A percentile compares a stretch with the other conserved stretches of the same genome.
Conservation (phyloP, 257 asterid species). For the Solanum rostratum region DNA sequence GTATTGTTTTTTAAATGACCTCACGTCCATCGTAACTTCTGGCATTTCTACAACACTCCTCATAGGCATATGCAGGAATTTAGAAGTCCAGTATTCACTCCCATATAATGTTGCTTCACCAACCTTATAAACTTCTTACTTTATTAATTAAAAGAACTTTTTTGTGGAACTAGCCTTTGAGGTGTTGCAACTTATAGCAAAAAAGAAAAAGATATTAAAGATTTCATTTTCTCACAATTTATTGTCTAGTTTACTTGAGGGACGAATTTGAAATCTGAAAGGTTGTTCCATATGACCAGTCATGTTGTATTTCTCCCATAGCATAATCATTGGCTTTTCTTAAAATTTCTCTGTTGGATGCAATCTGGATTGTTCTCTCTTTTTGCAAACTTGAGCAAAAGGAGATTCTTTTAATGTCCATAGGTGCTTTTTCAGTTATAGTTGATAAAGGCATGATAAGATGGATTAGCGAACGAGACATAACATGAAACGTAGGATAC, state of each 20-base stretch:
- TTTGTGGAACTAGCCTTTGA: background rate
- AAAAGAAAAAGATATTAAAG: background rate
- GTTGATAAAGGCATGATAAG: background rate
- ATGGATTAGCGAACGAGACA: background rate
- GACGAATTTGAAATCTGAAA: background rate
- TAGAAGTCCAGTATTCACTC: background rate
- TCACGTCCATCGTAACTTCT: background rate
- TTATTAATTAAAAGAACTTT: background rate
- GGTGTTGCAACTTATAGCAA: background rate
- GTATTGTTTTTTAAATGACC: background rate
- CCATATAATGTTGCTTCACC: background rate
- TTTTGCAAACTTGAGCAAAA: background rate
- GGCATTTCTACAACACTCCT: background rate
- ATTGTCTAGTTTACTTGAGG: background rate
- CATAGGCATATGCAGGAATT: background rate
- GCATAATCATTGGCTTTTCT: background rate
- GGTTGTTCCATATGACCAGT: background rate
- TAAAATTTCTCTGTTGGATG: background rate
- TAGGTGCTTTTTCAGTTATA: background rate
- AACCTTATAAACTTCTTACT: background rate
- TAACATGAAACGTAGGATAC: background rate
- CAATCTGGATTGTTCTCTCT: background rate
- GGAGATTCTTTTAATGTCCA: background rate
- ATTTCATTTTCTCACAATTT: background rate
- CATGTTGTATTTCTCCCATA: background rate